phyloP scores from a whole-genome alignment of 148 eudicot species.

The Fallopia convolvulus region DNA sequence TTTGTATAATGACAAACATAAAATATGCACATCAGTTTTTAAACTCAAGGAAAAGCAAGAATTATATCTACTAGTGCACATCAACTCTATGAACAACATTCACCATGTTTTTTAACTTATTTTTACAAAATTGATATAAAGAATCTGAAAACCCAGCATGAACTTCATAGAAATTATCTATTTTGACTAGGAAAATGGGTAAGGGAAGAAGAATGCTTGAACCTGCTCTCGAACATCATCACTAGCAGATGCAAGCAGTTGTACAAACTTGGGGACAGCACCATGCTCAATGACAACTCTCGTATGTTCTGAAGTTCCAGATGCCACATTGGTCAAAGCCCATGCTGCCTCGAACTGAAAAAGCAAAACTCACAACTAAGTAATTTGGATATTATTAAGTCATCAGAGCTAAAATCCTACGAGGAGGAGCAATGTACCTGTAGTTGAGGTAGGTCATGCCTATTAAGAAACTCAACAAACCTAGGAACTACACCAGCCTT shows the following conservation, averaged over 20 bases:
- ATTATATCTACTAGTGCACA: neutral
- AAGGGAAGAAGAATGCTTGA: neutral
- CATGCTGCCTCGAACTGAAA: constrained; percentile 92
- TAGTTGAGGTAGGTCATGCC: constrained; percentile 78
- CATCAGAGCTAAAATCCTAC: neutral
- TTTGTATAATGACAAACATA: neutral
- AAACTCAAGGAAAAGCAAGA: neutral
- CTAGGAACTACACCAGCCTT: constrained; percentile 78
- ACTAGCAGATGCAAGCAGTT: constrained; percentile 76
- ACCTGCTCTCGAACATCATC: constrained; percentile 98
- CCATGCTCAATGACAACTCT: constrained; percentile 77
- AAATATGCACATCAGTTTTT: neutral
- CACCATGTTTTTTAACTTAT: neutral
- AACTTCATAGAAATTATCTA: neutral
- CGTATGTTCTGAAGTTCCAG: constrained; percentile 94
- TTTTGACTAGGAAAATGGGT: neutral
- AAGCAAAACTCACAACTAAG: neutral
- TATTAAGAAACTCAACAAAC: constrained; percentile 78
- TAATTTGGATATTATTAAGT: neutral
- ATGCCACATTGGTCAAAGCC: constrained; percentile 94
- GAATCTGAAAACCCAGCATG: neutral
- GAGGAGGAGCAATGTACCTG: constrained; percentile 36
- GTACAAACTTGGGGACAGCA: constrained; percentile 83
- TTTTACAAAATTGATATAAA: neutral
- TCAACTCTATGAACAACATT: neutral